Base-by-base conservation (phyloP, 2,329 filamentous ascomycete genomes). In the Phyllosticta citriasiana region DNA sequence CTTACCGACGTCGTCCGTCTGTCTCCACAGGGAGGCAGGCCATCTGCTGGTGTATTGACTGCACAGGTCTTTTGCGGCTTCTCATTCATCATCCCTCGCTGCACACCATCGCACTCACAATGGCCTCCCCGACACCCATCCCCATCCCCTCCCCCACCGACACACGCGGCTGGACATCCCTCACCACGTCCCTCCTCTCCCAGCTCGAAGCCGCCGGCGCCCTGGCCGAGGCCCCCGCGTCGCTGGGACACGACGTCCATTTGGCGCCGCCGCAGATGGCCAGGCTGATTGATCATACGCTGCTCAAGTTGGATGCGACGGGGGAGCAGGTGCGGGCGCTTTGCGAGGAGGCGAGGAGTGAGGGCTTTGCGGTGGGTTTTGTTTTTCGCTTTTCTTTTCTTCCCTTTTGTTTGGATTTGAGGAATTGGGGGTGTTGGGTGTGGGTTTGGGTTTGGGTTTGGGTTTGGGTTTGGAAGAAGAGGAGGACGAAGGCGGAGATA, bases 271-370 rank as follows among this genome's bases (percentile, higher is more conserved):
- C 50, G 35, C 30, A 47, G 59, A 64, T 75, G 62, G 71, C 72
- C 2, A 67, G 72, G 64, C 73, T 70, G 24, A 73, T 81, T 27
- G 78, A 81, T 67, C 78, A 81, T 67, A 80, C 78, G 3, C 69
- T 80, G n/a, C 67, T 81, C 61, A 80, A 79, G 67, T 66, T 78
- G 57, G 78, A 80, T 65, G 74, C 77, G 9, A 80, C 77, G 27
- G 66, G 70, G 4, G 67, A 72, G 16, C 76, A 82, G 62, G 79
- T 86, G 61, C 79, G 83, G 68, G 71, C 68, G 9, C 71, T 85
- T 30, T 85, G 83, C 67, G 72, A 72, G 2, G 83, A 85, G 73
- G 83, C 83, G 3, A 73, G 73, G 57, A 71, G 74, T 3, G 71
- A 77, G 55, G 68, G 66, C 3, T 81, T 81, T 65, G 78, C 76